A percentile compares a stretch with the other conserved stretches of the same genome.
phyloP scores from a whole-genome alignment of 73 alveolate species.

The Uronychia setigera region DNA sequence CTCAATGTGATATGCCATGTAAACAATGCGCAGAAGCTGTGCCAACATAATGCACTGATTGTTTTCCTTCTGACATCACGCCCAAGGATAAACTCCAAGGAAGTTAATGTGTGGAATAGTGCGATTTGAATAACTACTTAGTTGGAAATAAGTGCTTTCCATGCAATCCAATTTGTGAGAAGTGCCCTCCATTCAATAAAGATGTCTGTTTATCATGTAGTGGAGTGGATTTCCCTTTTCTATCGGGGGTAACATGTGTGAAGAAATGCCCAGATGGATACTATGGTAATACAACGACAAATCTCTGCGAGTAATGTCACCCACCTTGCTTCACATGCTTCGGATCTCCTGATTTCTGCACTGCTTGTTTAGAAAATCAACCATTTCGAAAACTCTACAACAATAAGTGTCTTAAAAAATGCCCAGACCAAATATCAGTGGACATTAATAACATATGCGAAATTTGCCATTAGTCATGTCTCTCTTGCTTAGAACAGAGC shows the following conservation, averaged over 20 bases:
- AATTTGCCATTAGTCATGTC: no score
- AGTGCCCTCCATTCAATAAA: background rate
- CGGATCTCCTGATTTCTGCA: constrained; percentile 1
- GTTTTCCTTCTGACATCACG: background rate
- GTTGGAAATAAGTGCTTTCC: background rate
- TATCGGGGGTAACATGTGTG: background rate
- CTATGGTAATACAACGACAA: constrained; percentile 4
- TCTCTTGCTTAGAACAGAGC: no score
- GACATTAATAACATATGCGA: background rate
- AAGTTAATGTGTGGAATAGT: background rate
- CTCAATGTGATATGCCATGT: background rate
- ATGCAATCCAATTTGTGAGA: background rate
- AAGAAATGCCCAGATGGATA: constrained; percentile 10
- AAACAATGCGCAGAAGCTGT: background rate
- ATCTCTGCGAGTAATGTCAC: background rate
- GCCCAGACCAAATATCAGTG: background rate
- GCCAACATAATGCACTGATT: background rate
- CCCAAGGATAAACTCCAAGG: background rate
- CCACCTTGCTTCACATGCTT: constrained; percentile 5
- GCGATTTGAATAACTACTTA: background rate
- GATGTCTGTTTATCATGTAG: background rate
- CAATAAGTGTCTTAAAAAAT: background rate
- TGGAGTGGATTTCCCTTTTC: background rate
- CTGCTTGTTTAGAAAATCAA: background rate
- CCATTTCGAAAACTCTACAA: background rate